These are phyloP conservation scores for Cryptosporidium xiaoi DNA, from an alignment of 169 alveolate species.

Conservation along the genomic window DNA sequence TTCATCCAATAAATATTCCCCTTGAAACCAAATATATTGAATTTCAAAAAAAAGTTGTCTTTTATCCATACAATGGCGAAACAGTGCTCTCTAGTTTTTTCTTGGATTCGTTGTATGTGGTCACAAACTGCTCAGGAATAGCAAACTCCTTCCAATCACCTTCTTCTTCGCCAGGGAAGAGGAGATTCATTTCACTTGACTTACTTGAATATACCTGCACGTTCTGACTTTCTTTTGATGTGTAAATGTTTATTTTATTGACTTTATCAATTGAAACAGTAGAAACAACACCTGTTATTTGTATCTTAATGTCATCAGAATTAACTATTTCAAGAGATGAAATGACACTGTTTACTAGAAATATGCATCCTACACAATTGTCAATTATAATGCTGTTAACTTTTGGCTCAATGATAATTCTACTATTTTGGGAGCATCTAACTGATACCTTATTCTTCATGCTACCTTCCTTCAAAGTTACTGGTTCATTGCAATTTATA, in stretches of 20 bases:
- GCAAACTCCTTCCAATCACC: constrained; percentile 77
- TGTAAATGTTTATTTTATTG: constrained; percentile 67
- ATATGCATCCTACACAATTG: constrained; percentile 71
- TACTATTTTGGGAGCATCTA: constrained; percentile 64
- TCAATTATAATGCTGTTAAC: constrained; percentile 71
- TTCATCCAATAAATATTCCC: background rate
- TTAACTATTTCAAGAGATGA: constrained; percentile 73
- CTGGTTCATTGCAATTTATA: constrained; percentile 30
- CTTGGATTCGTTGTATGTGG: constrained; percentile 41
- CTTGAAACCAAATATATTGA: too few relatives aligned
- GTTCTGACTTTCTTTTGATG: constrained; percentile 41
- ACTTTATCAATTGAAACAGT: constrained; percentile 73
- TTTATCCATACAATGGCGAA: constrained; percentile 61
- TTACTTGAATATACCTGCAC: constrained; percentile 73
- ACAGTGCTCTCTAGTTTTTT: constrained; percentile 56
- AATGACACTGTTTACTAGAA: constrained; percentile 76
- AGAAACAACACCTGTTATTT: constrained; percentile 76
- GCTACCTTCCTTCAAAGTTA: constrained; percentile 46
- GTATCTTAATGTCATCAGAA: constrained; percentile 68
- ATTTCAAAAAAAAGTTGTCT: background rate
- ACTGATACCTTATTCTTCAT: constrained; percentile 51
- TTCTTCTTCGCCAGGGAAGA: constrained; percentile 74
- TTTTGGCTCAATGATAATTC: constrained; percentile 68
- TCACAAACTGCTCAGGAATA: constrained; percentile 77
- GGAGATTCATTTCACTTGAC: constrained; percentile 76